Evolutionary conservation across 805 yeast species (phyloP).

Genomic region (Kodamaea hsintzibuensis): DNA sequence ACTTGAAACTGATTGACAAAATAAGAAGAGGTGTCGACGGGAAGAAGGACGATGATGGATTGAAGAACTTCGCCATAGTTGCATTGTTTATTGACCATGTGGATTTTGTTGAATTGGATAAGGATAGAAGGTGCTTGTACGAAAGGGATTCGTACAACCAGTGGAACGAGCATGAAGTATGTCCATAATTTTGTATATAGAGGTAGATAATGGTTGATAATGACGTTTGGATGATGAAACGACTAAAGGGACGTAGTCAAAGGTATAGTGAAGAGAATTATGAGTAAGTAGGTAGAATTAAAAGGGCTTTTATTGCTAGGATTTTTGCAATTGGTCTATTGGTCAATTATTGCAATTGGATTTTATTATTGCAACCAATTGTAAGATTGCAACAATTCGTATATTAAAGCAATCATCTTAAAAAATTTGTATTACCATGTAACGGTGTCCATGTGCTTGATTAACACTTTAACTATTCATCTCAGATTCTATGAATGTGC

Average conservation of each 20-base stretch:
- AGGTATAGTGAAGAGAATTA: neutral
- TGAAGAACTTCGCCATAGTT: constrained; percentile 67
- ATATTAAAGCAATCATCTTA: no score
- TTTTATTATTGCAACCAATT: no score
- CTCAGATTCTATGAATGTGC: no score
- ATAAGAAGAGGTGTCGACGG: constrained; percentile 86
- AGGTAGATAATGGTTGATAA: neutral
- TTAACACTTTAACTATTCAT: no score
- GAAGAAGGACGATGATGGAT: constrained; percentile 58
- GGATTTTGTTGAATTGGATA: constrained; percentile 64
- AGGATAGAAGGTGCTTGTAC: constrained; percentile 54
- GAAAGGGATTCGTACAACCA: constrained; percentile 55
- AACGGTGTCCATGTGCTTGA: no score
- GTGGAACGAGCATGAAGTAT: constrained; percentile 78
- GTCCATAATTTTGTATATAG: constrained; percentile 52
- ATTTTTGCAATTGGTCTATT: neutral
- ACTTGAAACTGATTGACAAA: constrained; percentile 61
- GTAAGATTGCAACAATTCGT: no score
- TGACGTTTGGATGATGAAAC: neutral
- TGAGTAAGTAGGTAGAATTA: neutral
- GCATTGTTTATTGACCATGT: constrained; percentile 70
- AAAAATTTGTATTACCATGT: no score
- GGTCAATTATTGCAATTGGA: no score
- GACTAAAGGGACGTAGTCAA: no score
- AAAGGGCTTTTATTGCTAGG: neutral